A percentile compares a stretch with the other conserved stretches of the same genome.
Conservation (phyloP, 208 protist genomes). For the Leishmania martiniquensis region DNA sequence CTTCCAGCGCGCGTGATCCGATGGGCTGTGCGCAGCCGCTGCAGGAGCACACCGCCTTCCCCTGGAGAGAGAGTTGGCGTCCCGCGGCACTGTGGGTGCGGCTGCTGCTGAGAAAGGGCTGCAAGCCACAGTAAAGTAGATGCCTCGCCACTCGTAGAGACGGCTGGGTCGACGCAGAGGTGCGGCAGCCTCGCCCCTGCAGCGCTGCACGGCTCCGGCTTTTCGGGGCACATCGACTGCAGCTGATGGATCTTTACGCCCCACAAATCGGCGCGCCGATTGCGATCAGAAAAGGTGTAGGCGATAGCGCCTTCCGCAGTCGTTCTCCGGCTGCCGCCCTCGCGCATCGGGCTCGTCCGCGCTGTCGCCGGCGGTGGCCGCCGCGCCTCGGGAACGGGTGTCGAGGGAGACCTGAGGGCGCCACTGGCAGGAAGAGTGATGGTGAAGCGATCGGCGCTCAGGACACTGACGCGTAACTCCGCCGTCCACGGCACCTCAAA, state of each 20-base stretch:
- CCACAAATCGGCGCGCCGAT: conserved; percentile 52
- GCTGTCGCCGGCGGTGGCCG: neutral
- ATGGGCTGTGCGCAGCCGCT: conserved; percentile 26
- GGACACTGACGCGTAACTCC: conserved; percentile 40
- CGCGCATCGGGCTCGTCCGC: neutral
- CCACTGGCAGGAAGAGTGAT: neutral
- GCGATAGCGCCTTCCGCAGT: conserved; percentile 9
- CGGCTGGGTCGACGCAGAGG: neutral
- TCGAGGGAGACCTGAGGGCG: neutral
- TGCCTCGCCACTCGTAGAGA: neutral
- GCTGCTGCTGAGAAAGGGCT: conserved; percentile 4
- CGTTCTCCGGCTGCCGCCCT: neutral
- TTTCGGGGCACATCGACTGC: conserved; percentile 6
- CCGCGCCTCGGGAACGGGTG: neutral
- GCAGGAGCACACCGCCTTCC: conserved; percentile 18
- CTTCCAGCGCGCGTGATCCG: conserved; percentile 13
- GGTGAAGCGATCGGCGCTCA: conserved; percentile 39
- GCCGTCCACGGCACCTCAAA: conserved; percentile 38
- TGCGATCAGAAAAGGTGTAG: conserved; percentile 42
- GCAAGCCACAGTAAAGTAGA: neutral
- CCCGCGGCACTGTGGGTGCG: neutral
- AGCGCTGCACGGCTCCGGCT: neutral
- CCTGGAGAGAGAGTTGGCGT: conserved; percentile 2
- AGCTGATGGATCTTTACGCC: conserved; percentile 42
- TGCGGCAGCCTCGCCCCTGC: neutral